Percentiles rank a stretch among this genome's conserved stretches.
Conservation (phyloP, 192 early-diverging fungal species). For the Mortierella hygrophila region DNA sequence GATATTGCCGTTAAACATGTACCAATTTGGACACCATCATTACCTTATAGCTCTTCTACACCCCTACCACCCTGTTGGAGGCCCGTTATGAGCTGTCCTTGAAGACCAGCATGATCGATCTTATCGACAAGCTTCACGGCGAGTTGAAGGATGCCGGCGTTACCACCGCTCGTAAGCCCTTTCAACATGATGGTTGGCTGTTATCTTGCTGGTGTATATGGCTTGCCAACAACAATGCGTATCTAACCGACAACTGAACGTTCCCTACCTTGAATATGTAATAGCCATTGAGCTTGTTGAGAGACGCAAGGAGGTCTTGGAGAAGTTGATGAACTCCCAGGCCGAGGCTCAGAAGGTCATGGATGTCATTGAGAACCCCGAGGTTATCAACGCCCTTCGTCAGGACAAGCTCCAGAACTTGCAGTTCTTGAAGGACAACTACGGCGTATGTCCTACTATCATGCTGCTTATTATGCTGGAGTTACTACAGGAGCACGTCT, state of each 20-base stretch:
- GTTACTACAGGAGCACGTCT: too few species aligned
- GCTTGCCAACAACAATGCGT: not conserved
- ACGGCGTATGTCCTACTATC: slow-evolving; percentile 64
- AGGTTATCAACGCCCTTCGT: slow-evolving; percentile 89
- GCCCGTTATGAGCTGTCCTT: slow-evolving; percentile 92
- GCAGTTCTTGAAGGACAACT: slow-evolving; percentile 88
- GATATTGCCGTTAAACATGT: not conserved
- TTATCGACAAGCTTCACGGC: slow-evolving; percentile 86
- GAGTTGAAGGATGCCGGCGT: slow-evolving; percentile 83
- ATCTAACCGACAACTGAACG: not conserved
- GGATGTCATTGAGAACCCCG: slow-evolving; percentile 91
- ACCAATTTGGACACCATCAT: not conserved
- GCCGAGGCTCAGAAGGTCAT: slow-evolving; percentile 85
- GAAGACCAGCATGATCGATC: slow-evolving; percentile 96
- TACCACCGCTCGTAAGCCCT: slow-evolving; percentile 74
- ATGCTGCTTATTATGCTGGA: not conserved
- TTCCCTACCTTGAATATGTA: not conserved
- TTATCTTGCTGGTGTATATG: not conserved
- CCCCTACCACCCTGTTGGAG: slow-evolving; percentile 78
- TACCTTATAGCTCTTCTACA: slow-evolving; percentile 76
- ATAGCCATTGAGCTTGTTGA: slow-evolving; percentile 67
- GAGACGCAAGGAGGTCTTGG: slow-evolving; percentile 83
- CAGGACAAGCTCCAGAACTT: slow-evolving; percentile 96
- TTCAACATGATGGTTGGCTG: not conserved
- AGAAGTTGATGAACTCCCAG: slow-evolving; percentile 80